phyloP scores from a whole-genome alignment of 805 yeast genomes.

The Candida nitratophila region DNA sequence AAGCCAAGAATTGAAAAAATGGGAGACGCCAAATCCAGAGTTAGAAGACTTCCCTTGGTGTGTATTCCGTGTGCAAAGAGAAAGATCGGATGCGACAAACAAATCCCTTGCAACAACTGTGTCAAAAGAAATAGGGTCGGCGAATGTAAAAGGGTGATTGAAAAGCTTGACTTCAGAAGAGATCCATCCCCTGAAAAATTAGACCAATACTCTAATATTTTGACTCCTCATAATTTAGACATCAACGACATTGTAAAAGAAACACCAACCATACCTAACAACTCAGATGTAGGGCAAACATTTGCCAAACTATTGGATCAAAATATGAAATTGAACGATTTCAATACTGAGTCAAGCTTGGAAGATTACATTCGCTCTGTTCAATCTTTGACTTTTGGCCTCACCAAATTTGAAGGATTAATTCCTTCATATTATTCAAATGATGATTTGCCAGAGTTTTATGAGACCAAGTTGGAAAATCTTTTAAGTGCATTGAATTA shows the following conservation, averaged over 20 bases:
- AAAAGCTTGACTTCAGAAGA: not conserved
- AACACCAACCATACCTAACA: constrained; percentile 1
- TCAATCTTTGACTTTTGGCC: constrained; percentile 16
- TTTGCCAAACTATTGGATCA: not conserved
- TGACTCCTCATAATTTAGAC: not conserved
- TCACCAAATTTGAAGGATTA: constrained; percentile 13
- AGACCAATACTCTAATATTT: not conserved
- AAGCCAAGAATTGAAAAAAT: too few relatives aligned
- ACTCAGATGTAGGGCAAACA: not conserved
- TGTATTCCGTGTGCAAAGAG: constrained; percentile 16
- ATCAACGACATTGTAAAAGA: not conserved
- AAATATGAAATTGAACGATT: not conserved
- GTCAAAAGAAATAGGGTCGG: constrained; percentile 7
- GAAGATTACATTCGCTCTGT: constrained; percentile 15
- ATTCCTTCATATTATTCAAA: constrained; percentile 4
- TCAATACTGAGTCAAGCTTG: constrained; percentile 8
- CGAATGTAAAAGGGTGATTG: not conserved
- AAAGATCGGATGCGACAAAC: constrained; percentile 19
- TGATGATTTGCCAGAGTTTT: constrained; percentile 6
- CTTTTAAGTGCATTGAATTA: constrained; percentile 7
- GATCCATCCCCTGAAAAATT: not conserved
- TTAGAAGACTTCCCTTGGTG: constrained; percentile 9
- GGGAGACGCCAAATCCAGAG: too few relatives aligned
- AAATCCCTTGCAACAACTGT: constrained; percentile 17
- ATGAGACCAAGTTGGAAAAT: constrained; percentile 3